A percentile compares a stretch with the other conserved stretches of the same genome.
Evolutionary conservation across 768 basidiomycete species (phyloP).

Genomic region (Dentipellis sp.): DNA sequence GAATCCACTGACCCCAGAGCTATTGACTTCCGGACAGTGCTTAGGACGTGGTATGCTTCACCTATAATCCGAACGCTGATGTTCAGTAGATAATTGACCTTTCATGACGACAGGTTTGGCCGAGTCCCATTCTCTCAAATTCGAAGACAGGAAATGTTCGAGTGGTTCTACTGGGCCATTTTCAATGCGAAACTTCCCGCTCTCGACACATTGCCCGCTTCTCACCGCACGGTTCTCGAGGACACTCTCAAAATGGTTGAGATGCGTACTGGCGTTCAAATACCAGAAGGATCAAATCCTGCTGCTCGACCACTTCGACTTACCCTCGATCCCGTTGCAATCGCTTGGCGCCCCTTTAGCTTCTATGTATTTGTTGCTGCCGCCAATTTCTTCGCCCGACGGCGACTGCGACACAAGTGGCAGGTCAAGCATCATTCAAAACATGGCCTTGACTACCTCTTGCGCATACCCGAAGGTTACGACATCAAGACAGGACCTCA

Average conservation of each 20-base stretch:
- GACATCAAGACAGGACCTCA: constrained; percentile 42
- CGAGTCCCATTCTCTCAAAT: constrained; percentile 69
- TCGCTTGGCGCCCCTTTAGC: constrained; percentile 57
- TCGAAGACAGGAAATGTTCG: constrained; percentile 47
- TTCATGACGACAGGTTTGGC: constrained; percentile 51
- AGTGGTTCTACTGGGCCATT: constrained; percentile 82
- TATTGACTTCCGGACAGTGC: constrained; percentile 58
- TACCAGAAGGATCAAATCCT: constrained; percentile 53
- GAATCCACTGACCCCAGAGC: constrained; percentile 59
- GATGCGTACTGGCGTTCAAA: constrained; percentile 55
- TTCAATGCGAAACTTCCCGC: constrained; percentile 59
- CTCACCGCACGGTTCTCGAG: constrained; percentile 43
- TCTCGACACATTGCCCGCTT: constrained; percentile 33
- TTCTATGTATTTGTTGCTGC: constrained; percentile 48
- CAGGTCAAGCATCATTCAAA: constrained; percentile 35
- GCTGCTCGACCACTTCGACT: constrained; percentile 49
- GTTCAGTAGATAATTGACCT: not conserved
- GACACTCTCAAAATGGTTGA: constrained; percentile 56
- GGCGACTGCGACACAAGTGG: constrained; percentile 33
- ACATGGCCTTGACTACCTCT: constrained; percentile 73
- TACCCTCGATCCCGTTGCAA: constrained; percentile 69
- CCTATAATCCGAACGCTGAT: not conserved
- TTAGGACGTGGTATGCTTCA: constrained; percentile 42
- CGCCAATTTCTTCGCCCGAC: constrained; percentile 39
- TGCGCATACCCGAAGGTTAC: constrained; percentile 66